Evolutionary conservation across 768 basidiomycete genomes (phyloP), one percentile per base, ranked within the genome.

Genomic region (Pleurotus tuber-regium): DNA sequence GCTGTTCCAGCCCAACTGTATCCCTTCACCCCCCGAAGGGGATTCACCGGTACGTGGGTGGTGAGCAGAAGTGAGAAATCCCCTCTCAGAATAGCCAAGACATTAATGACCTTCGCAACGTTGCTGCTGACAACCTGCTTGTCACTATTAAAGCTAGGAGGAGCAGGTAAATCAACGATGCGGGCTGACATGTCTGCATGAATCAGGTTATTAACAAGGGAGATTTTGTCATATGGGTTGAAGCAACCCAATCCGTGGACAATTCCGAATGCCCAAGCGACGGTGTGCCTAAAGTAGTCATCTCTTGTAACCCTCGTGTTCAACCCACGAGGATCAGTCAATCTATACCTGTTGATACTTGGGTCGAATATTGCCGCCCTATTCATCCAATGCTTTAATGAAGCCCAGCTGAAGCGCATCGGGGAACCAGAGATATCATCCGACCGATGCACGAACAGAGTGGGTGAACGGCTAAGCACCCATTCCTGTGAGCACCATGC

Each of bases 401-500:
- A 11, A 2, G 46, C 46, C 46, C 46, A 48, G 46, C 46, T 48
- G 31, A 48, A 33, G 12, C n/a, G n/a, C 10, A 48, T 19, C 9
- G 46, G 46, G 9, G 7, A n/a, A 21, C 46, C 46, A 19, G 10
- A 31, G 1, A 31, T 29, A 35, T 48, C 31, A n/a, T 48, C 46
- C 8, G 31, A 31, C 4, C 31, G 46, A 35, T 48, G 46, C 9
- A 48, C 31, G 25, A 16, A 48, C 21, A 48, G 14, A 9, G 14
- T 14, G 11, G 46, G 46, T n/a, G 46, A 48, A 12, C 46, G 46
- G 21, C 46, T 48, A 14, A 48, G 46, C n/a, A 48, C 46, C 46
- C 46, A 48, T 35, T 48, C 46, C 30, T 48, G 46, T 21, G 46
- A 48, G 31, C 46, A 48, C 46, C 46, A 48, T 19, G 46, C 46